Percentiles rank a stretch among this genome's conserved stretches.
Conservation (phyloP, 2,329 filamentous ascomycete genomes). For the Bipolaris zeicola region DNA sequence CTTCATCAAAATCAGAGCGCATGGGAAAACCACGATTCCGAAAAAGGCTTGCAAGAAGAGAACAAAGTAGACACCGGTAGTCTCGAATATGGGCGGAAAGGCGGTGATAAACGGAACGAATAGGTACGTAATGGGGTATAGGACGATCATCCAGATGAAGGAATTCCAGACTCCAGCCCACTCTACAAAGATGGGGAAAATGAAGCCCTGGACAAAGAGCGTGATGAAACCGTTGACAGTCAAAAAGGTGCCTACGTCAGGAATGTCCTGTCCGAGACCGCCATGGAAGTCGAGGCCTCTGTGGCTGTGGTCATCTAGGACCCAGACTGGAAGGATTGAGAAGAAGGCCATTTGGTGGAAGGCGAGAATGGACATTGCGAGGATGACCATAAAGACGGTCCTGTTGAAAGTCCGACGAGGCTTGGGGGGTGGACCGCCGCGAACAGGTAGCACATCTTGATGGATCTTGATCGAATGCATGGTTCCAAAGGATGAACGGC, state of each 20-base stretch:
- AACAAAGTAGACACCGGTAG: constrained; percentile 67
- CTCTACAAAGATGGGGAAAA: constrained; percentile 70
- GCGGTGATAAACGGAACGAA: constrained; percentile 70
- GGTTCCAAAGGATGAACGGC: constrained; percentile 45
- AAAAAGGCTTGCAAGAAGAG: constrained; percentile 69
- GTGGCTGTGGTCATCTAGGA: constrained; percentile 69
- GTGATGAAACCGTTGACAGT: constrained; percentile 73
- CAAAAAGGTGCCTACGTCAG: constrained; percentile 70
- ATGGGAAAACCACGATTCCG: constrained; percentile 70
- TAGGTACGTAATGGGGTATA: constrained; percentile 71
- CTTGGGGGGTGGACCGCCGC: constrained; percentile 18
- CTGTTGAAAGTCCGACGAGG: constrained; percentile 58
- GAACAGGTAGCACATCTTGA: constrained; percentile 32
- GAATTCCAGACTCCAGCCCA: constrained; percentile 70
- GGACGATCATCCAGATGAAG: constrained; percentile 67
- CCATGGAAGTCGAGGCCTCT: constrained; percentile 55
- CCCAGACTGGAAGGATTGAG: constrained; percentile 87
- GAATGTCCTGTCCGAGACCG: constrained; percentile 68
- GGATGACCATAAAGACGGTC: constrained; percentile 74
- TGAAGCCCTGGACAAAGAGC: constrained; percentile 72
- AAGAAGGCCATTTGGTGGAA: constrained; percentile 92
- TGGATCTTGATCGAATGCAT: constrained; percentile 45
- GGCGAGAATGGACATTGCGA: constrained; percentile 86
- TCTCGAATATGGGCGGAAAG: constrained; percentile 59
- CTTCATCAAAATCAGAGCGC: constrained; percentile 75